Percentiles rank a stretch among this genome's conserved stretches.
phyloP scores from a whole-genome alignment of 2,329 filamentous ascomycete species.

The Calonectria ilicicola region DNA sequence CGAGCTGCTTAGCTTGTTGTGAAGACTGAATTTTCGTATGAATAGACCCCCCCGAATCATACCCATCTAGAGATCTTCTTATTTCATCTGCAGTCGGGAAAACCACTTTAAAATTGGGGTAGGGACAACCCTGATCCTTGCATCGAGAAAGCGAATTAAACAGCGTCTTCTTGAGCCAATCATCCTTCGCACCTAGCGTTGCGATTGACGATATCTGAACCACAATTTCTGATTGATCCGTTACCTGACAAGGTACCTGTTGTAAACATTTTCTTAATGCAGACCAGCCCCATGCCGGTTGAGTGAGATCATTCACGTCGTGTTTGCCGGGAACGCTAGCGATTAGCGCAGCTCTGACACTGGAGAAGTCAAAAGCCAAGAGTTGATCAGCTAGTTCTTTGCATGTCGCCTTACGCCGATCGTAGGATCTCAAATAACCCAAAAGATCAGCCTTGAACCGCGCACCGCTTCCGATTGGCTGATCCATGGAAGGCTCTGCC shows the following conservation, averaged over 20 bases:
- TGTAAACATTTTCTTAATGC: conserved; percentile 72
- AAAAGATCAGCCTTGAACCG: conserved; percentile 83
- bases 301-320: conserved; percentile 56
- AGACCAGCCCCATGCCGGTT: conserved; percentile 82
- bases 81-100: conserved; percentile 88
- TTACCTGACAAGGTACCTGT: conserved; percentile 59
- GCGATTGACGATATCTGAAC: conserved; percentile 85
- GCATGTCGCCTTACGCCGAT: conserved; percentile 66
- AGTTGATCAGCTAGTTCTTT: conserved; percentile 69
- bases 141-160: conserved; percentile 62
- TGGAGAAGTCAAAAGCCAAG: conserved; percentile 74
- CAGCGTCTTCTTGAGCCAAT: conserved; percentile 77
- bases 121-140: conserved; percentile 28
- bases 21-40: conserved; percentile 81
- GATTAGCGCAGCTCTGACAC: conserved; percentile 77
- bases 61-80: conserved; percentile 80
- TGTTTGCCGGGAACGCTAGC: conserved; percentile 82
- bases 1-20: conserved; percentile 79
- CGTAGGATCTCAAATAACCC: conserved; percentile 79
- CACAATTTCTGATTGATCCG: conserved; percentile 61
- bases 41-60: conserved; percentile 81
- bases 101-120: conserved; percentile 74
- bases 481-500: conserved; percentile 7
- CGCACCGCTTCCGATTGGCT: conserved; percentile 66
- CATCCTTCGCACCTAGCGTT: conserved; percentile 76